Conservation (phyloP, 2,329 filamentous ascomycete genomes). For the Phaeosphaeriaceae sp. region DNA sequence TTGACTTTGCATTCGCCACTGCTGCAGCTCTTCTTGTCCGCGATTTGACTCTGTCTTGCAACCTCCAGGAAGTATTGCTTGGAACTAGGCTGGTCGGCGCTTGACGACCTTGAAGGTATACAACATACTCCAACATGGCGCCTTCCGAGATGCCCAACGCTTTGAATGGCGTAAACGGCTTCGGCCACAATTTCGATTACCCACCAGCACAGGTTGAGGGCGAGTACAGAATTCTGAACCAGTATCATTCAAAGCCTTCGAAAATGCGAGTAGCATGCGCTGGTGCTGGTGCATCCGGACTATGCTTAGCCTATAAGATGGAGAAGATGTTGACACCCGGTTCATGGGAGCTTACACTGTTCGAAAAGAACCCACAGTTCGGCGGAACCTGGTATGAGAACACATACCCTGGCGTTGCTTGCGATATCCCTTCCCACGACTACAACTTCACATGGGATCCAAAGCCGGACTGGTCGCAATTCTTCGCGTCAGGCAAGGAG, state of each 20-base stretch:
- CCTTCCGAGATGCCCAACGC: slow-evolving; percentile 38
- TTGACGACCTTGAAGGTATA: background rate
- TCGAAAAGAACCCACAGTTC: slow-evolving; percentile 40
- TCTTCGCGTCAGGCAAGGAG: slow-evolving; percentile 57
- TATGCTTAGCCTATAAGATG: slow-evolving; percentile 45
- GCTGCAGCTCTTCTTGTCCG: background rate
- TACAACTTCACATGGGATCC: slow-evolving; percentile 69
- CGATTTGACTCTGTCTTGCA: background rate
- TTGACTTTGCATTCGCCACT: background rate
- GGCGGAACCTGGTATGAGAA: slow-evolving; percentile 46
- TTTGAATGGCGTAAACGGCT: slow-evolving; percentile 37
- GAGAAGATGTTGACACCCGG: slow-evolving; percentile 38
- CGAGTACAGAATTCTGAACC: slow-evolving; percentile 38
- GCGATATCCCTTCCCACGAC: slow-evolving; percentile 57
- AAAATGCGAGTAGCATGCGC: slow-evolving; percentile 40
- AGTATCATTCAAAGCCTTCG: slow-evolving; percentile 43
- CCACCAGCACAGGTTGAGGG: slow-evolving; percentile 39
- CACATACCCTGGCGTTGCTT: slow-evolving; percentile 43
- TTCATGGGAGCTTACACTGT: slow-evolving; percentile 39
- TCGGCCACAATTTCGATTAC: slow-evolving; percentile 35
- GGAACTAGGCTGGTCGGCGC: background rate
- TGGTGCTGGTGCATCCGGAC: slow-evolving; percentile 39
- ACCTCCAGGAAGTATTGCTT: background rate
- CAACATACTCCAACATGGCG: slow-evolving; percentile 25
- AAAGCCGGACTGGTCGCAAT: slow-evolving; percentile 63